These are phyloP conservation scores for Lathyrus aphaca DNA, from an alignment of 306 rosid species.

Conservation along the genomic window DNA sequence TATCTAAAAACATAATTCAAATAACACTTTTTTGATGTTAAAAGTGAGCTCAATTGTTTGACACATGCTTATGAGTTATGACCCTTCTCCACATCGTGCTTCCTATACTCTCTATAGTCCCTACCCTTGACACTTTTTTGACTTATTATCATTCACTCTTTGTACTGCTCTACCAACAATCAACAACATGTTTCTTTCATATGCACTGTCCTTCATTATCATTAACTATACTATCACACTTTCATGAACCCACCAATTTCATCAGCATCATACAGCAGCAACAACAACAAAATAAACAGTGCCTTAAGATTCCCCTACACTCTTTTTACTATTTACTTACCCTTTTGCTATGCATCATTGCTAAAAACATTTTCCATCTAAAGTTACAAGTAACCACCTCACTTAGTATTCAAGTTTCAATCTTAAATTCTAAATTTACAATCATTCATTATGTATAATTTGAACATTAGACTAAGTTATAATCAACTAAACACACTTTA, in stretches of 20 bases:
- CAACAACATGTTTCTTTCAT: slow-evolving; percentile 27
- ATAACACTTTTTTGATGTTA: too few relatives aligned
- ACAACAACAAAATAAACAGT: neutral
- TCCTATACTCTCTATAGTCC: slow-evolving; percentile 1
- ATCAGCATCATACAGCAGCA: neutral
- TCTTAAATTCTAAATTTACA: slow-evolving; percentile 21
- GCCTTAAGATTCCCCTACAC: neutral
- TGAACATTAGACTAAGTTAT: slow-evolving; percentile 19
- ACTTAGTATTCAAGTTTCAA: slow-evolving; percentile 9
- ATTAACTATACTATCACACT: slow-evolving; percentile 26
- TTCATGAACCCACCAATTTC: slow-evolving; percentile 15
- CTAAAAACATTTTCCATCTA: neutral
- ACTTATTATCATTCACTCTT: slow-evolving; percentile 15
- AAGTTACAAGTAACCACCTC: slow-evolving; percentile 10
- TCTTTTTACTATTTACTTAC: slow-evolving; percentile 9
- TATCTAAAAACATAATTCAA: too few relatives aligned
- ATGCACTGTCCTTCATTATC: slow-evolving; percentile 11
- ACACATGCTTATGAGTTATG: neutral
- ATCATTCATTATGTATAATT: slow-evolving; percentile 39
- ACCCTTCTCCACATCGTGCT: slow-evolving; percentile 3
- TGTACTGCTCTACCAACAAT: neutral
- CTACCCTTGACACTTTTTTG: slow-evolving; percentile 29
- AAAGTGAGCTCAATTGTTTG: slow-evolving; percentile 10
- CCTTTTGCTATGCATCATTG: neutral
- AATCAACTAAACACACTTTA: neutral